These are phyloP conservation scores for Apiospora pterosperma DNA, from an alignment of 2,329 filamentous ascomycete genomes.

Conservation along the genomic window DNA sequence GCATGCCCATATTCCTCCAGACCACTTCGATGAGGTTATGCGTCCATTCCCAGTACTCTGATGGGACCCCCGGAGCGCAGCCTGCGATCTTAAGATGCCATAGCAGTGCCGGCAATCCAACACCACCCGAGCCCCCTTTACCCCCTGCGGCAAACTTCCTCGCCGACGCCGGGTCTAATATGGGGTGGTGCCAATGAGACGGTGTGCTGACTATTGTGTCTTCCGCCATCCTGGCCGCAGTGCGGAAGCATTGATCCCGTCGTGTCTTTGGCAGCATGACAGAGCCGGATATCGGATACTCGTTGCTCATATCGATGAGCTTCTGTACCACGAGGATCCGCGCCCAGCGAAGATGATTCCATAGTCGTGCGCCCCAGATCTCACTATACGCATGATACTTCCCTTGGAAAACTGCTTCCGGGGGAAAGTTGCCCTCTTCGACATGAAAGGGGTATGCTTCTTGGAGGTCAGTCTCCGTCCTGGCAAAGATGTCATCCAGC, in stretches of 20 bases:
- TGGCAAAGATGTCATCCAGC: conserved; percentile 36
- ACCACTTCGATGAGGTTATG: conserved; percentile 43
- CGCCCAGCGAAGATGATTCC: conserved; percentile 58
- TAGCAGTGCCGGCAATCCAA: conserved; percentile 44
- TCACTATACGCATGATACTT: conserved; percentile 54
- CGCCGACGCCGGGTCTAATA: conserved; percentile 34
- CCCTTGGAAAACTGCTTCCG: conserved; percentile 44
- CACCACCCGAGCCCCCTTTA: conserved; percentile 41
- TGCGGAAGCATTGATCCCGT: conserved; percentile 28
- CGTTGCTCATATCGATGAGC: conserved; percentile 38
- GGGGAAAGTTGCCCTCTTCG: conserved; percentile 29
- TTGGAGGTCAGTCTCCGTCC: conserved; percentile 33
- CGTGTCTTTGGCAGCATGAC: conserved; percentile 26
- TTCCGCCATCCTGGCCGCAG: conserved; percentile 35
- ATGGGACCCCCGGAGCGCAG: conserved; percentile 43
- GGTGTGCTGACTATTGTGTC: conserved; percentile 45
- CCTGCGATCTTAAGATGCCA: conserved; percentile 46
- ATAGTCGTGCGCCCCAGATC: conserved; percentile 51
- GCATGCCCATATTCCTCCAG: conserved; percentile 49
- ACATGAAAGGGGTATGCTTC: conserved; percentile 35
- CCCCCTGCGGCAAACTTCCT: conserved; percentile 32
- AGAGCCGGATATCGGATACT: conserved; percentile 35
- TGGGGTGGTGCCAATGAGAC: conserved; percentile 50
- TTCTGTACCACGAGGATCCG: conserved; percentile 51
- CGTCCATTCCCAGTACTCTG: conserved; percentile 41